Base-by-base conservation (phyloP, 768 basidiomycete species). In the Rhodotorula babjevae region DNA sequence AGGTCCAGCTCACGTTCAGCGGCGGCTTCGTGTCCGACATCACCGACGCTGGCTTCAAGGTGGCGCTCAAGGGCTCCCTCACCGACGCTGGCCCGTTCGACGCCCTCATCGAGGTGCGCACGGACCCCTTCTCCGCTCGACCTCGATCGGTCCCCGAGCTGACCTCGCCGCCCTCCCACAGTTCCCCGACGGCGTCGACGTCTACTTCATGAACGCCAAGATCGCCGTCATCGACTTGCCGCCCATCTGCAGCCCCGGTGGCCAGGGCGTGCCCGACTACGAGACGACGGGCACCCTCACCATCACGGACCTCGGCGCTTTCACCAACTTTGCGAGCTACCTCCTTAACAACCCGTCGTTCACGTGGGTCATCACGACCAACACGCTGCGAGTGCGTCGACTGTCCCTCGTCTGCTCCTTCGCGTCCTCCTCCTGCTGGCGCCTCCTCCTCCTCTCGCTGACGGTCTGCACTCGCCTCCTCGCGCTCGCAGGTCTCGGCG, bases 201-300 rank as follows among this genome's bases (percentile, higher is more conserved):
- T 65, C 23, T 42, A 53, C 49, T 69, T 69, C 62, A 29, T 50
- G 56, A 52, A 52, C 55, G 47, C 25, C 46, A 58, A 63, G 47
- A 69, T 90, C 69, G 89, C 87, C 4, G 82, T 83, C 3, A 88
- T 90, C 76, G 76, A 83, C 3, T 84, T 90, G 36, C 85, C 87
- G 57, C 81, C 87, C n/a, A 83, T 89, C 19, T 90, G 89, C 77
- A 87, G 87, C 42, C 84, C 86, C 33, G 89, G 89, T 15, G 86
- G 89, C 73, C 81, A 78, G 19, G 88, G 89, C 53, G 86, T 88
- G 44, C 89, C 88, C 19, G 80, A 90, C 76, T 89, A 89, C 76
- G 77, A 81, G 59, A 81, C 87, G 40, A 84, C 80, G 47, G 88
- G 84, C 36, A 82, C 78, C 23, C 79, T 90, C 42, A 84, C 83